phyloP scores from a whole-genome alignment of 768 basidiomycete species.

The Hydnomerulius pinastri region DNA sequence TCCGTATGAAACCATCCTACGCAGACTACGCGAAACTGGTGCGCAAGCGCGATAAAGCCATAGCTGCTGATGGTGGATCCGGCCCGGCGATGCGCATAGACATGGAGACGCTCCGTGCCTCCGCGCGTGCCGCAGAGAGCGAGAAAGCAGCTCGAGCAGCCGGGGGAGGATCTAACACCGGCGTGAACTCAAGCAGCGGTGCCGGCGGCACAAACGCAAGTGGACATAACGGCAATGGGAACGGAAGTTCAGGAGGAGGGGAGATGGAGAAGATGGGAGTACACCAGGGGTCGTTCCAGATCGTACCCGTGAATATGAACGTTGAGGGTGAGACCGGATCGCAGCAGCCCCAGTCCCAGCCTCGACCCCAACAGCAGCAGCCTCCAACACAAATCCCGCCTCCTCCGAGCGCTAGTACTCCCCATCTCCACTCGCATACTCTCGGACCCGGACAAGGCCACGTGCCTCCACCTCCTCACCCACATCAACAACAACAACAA shows the following conservation, averaged over 20 bases:
- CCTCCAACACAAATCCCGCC: slow-evolving; percentile 10
- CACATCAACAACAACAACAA: background rate
- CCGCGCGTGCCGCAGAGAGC: slow-evolving; percentile 57
- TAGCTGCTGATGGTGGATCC: slow-evolving; percentile 52
- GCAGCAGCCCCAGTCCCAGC: slow-evolving; percentile 6
- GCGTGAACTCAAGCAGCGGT: background rate
- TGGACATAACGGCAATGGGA: slow-evolving; percentile 10
- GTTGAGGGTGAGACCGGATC: slow-evolving; percentile 16
- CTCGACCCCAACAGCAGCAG: slow-evolving; percentile 7
- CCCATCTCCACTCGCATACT: slow-evolving; percentile 16
- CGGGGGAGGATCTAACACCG: slow-evolving; percentile 30
- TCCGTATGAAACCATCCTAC: background rate
- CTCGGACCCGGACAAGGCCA: slow-evolving; percentile 3
- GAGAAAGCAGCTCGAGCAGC: slow-evolving; percentile 31
- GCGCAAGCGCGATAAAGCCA: slow-evolving; percentile 72
- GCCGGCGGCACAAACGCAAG: slow-evolving; percentile 4
- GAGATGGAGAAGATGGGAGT: slow-evolving; percentile 35
- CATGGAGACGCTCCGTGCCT: slow-evolving; percentile 75
- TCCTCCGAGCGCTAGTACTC: slow-evolving; percentile 8
- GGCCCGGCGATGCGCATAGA: slow-evolving; percentile 55
- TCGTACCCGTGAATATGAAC: slow-evolving; percentile 30
- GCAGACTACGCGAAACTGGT: slow-evolving; percentile 83
- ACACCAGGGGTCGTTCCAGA: slow-evolving; percentile 65
- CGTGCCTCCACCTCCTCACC: slow-evolving; percentile 10
- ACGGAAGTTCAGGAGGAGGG: background rate